phyloP scores from a whole-genome alignment of 805 yeast genomes.

The Ogataea allantospora region DNA sequence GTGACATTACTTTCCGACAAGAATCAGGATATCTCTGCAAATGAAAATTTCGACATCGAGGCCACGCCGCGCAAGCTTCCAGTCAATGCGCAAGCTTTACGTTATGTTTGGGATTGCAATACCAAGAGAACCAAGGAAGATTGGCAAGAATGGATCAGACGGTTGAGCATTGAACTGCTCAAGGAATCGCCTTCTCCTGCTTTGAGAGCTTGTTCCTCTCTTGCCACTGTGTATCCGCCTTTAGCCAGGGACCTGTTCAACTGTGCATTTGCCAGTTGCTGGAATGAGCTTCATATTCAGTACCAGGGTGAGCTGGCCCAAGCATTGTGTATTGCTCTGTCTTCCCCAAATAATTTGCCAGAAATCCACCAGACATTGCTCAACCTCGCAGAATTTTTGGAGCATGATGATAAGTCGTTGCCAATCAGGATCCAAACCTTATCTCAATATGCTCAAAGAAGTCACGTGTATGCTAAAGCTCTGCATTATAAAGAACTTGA shows the following conservation, averaged over 20 bases:
- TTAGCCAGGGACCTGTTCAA: constrained; percentile 88
- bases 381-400: constrained; percentile 94
- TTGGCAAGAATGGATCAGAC: constrained; percentile 97
- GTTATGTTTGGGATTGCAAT: constrained; percentile 88
- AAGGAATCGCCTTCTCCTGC: constrained; percentile 95
- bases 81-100: constrained; percentile 59
- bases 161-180: constrained; percentile 78
- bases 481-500: constrained; percentile 94
- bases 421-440: constrained; percentile 88
- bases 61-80: constrained; percentile 74
- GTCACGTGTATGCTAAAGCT: constrained; percentile 98
- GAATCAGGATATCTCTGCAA: constrained; percentile 40
- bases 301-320: constrained; percentile 88
- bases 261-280: constrained; percentile 91
- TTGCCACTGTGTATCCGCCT: constrained; percentile 85
- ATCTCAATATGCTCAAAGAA: constrained; percentile 89
- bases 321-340: constrained; percentile 80
- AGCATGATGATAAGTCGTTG: constrained; percentile 91
- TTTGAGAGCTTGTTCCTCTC: constrained; percentile 83
- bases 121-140: constrained; percentile 89
- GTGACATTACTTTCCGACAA: constrained; percentile 68
- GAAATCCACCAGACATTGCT: constrained; percentile 89
- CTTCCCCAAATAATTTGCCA: constrained; percentile 90
- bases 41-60: constrained; percentile 60
- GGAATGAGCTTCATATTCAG: constrained; percentile 88